Base-by-base conservation (phyloP, 495 filamentous ascomycete species). In the Xylaria castorea region DNA sequence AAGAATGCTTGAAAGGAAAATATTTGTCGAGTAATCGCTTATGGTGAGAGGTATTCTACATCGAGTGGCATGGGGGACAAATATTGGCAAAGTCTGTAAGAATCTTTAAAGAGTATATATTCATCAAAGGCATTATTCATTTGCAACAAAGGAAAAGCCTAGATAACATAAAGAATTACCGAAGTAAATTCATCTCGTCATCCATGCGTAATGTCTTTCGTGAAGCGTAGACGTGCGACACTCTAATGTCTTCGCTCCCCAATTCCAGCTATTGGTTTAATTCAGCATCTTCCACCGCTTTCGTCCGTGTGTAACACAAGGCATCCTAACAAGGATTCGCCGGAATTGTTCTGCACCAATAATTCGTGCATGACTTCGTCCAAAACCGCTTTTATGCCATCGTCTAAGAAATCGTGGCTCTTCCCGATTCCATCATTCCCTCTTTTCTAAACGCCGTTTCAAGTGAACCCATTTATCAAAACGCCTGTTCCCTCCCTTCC, bases 111-210 rank as follows among this genome's bases (percentile, higher is more conserved):
- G 5, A 6, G 11, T 42, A 57, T 57, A n/a, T 32, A 32, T 14
- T 61, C 58, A 64, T 25, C 20, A 64, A 2, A 5, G 22, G 22
- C 30, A 46, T 25, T 14, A 69, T 27, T 68, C 66, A 46, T 34
- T 36, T 61, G 42, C 22, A 62, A 42, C 38, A 42, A 42, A 61
- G 27, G 5, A 2, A 36, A 18, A 61, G 53, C 27, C 11, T 11
- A 70, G 32, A 9, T 46, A 62, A 1, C 25, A 46, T 30, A 51
- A 68, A 5, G 6, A n/a, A 51, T 58, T 70, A 25, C 48, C 61
- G 40, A 76, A 71, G 74, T 79, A 75, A 75, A 72, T 74, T 71
- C 73, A 77, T 76, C 72, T 80, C 78, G 67, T 80, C 78, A 78
- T 77, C 77, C 78, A 76, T 80, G 66, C 73, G 70, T 66, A 22